Evolutionary conservation across 352 stramenopile species (phyloP).

Genomic region (Globisporangium middletonii): DNA sequence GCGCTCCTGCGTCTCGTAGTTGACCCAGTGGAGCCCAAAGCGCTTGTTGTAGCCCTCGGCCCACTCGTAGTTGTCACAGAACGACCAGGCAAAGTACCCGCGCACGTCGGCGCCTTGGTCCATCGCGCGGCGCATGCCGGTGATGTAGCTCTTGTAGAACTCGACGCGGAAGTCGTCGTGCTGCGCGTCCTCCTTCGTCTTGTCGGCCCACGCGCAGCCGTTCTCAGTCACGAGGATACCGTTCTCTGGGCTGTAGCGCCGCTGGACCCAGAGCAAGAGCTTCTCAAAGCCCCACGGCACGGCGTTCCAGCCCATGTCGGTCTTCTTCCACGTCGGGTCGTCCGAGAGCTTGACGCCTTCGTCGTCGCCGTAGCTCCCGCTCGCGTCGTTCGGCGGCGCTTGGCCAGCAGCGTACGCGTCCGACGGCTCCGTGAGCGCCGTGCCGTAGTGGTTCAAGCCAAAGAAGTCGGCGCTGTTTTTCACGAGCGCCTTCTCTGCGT

Average conservation of each 20-base stretch:
- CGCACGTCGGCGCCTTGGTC: conserved; percentile 49
- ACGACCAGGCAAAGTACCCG: conserved; percentile 89
- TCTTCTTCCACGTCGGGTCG: conserved; percentile 62
- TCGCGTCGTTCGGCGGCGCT: conserved; percentile 10
- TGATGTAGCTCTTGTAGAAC: conserved; percentile 84
- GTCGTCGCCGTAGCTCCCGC: conserved; percentile 30
- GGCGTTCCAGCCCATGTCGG: conserved; percentile 79
- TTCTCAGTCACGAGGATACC: conserved; percentile 92
- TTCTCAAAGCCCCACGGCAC: conserved; percentile 82
- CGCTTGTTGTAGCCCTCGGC: conserved; percentile 50
- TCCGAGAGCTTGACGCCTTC: conserved; percentile 30
- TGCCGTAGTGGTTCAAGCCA: conserved; percentile 93
- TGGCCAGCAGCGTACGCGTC: conserved; percentile 24
- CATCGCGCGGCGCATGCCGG: conserved; percentile 51
- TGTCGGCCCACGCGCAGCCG: conserved; percentile 60
- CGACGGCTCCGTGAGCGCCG: conserved; percentile 34
- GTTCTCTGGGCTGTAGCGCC: conserved; percentile 69
- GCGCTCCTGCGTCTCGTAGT: conserved; percentile 56
- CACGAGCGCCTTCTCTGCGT: conserved; percentile 70
- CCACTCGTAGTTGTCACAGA: conserved; percentile 94
- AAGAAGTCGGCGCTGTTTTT: conserved; percentile 91
- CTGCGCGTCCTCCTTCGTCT: conserved; percentile 63
- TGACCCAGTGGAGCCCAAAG: conserved; percentile 50
- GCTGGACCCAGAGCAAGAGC: conserved; percentile 86
- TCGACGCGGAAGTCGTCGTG: conserved; percentile 74